Percentiles rank a stretch among this genome's conserved stretches.
These are phyloP conservation scores for Bipolaris victoriae DNA, from an alignment of 2,329 filamentous ascomycete species.

Conservation along the genomic window DNA sequence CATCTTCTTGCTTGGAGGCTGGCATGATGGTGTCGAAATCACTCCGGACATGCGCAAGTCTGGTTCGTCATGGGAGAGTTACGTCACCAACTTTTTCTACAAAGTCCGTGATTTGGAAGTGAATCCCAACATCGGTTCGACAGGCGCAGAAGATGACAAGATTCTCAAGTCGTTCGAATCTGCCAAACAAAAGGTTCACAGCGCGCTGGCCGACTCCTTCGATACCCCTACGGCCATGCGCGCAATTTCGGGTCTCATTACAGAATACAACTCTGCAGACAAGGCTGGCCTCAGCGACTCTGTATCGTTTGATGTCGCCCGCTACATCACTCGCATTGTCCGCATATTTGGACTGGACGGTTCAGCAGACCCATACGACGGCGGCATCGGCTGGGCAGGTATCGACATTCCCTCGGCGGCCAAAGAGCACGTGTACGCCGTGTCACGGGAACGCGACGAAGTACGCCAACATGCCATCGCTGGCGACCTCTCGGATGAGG, in stretches of 20 bases:
- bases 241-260: constrained; percentile 77
- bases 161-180: constrained; percentile 58
- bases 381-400: constrained; percentile 67
- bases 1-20: constrained; percentile 84
- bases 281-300: constrained; percentile 51
- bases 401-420: constrained; percentile 66
- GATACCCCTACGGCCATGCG: constrained; percentile 83
- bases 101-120: constrained; percentile 60
- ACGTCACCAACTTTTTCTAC: constrained; percentile 73
- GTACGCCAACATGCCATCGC: constrained; percentile 63
- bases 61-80: constrained; percentile 79
- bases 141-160: constrained; percentile 47
- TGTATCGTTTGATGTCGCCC: constrained; percentile 64
- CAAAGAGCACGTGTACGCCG: constrained; percentile 66
- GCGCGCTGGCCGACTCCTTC: constrained; percentile 81
- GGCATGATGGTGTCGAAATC: constrained; percentile 92
- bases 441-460: constrained; percentile 63
- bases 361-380: constrained; percentile 53
- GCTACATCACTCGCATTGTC: constrained; percentile 83
- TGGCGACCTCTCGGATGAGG: constrained; percentile 41
- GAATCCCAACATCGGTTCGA: constrained; percentile 40
- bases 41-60: constrained; percentile 79
- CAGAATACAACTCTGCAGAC: constrained; percentile 69
- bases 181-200: constrained; percentile 64
- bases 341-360: constrained; percentile 83